These are phyloP conservation scores for Colletotrichum sp. DNA, from an alignment of 2,329 filamentous ascomycete species.

Conservation along the genomic window DNA sequence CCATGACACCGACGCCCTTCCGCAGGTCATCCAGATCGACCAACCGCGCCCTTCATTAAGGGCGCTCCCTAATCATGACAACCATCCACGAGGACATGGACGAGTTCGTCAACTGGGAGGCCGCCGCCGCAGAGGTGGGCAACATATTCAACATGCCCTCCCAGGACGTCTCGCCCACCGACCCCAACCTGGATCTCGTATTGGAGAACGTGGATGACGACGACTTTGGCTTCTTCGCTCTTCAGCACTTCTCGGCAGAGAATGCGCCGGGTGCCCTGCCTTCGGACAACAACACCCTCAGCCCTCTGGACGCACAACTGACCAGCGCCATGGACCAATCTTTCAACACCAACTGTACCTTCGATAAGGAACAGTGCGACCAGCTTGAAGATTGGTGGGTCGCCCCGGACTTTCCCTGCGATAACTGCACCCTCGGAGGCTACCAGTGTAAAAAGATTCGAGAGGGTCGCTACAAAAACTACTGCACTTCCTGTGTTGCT, in stretches of 20 bases:
- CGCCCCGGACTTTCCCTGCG: slow-evolving; percentile 53
- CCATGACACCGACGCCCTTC: slow-evolving; percentile 17
- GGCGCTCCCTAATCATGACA: slow-evolving; percentile 30
- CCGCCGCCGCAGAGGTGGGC: slow-evolving; percentile 45
- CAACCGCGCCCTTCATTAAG: slow-evolving; percentile 11
- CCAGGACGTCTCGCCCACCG: slow-evolving; percentile 38
- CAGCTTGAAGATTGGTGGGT: slow-evolving; percentile 43
- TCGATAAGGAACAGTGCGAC: neutral
- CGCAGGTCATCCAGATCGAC: neutral
- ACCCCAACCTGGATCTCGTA: slow-evolving; percentile 56
- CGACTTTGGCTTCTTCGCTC: slow-evolving; percentile 63
- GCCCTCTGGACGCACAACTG: neutral
- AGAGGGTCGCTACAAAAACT: slow-evolving; percentile 64
- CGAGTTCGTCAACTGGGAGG: slow-evolving; percentile 69
- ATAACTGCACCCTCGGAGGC: slow-evolving; percentile 54
- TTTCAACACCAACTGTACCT: neutral
- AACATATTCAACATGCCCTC: slow-evolving; percentile 34
- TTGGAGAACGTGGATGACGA: slow-evolving; percentile 63
- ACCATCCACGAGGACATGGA: slow-evolving; percentile 57
- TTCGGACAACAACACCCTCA: neutral
- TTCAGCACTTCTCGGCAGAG: slow-evolving; percentile 59
- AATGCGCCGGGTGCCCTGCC: slow-evolving; percentile 34
- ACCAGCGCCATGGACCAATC: neutral
- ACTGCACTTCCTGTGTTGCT: slow-evolving; percentile 68
- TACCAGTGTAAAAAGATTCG: slow-evolving; percentile 66